A percentile compares a stretch with the other conserved stretches of the same genome.
Evolutionary conservation across 164 flowering plant genomes (phyloP).

Genomic region (Saururus chinensis): DNA sequence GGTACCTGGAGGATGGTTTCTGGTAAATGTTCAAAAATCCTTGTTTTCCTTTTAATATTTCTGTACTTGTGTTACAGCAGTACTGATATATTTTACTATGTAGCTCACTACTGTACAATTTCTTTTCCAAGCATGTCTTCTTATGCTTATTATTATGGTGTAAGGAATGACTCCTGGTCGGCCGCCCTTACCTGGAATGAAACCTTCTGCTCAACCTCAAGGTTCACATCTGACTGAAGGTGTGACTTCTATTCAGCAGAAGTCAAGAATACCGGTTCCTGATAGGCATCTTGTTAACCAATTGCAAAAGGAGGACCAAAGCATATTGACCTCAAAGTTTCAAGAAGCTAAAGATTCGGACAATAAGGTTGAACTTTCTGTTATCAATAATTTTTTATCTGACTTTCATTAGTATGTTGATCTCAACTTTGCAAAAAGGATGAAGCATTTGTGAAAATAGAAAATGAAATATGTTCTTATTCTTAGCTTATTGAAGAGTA

Average conservation of each 20-base stretch:
- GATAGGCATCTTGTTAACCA: constrained; percentile 82
- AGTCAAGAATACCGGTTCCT: constrained; percentile 64
- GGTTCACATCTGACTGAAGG: constrained; percentile 26
- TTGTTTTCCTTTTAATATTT: not conserved
- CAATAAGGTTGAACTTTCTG: constrained; percentile 41
- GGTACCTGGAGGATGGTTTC: constrained; percentile 49
- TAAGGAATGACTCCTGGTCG: constrained; percentile 41
- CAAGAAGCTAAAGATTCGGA: constrained; percentile 74
- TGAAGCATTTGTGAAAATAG: constrained; percentile 98
- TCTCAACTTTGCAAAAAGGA: not conserved
- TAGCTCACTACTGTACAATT: not conserved
- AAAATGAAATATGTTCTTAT: constrained; percentile 91
- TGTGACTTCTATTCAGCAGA: constrained; percentile 33
- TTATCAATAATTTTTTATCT: not conserved
- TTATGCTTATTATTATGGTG: constrained; percentile 38
- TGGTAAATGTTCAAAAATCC: constrained; percentile 27
- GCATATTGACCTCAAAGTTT: constrained; percentile 60
- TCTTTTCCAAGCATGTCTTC: not conserved
- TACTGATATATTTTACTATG: too few species aligned
- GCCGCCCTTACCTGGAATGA: constrained; percentile 31
- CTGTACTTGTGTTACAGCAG: too few species aligned
- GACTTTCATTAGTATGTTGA: too few species aligned
- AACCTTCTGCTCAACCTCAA: constrained; percentile 39
- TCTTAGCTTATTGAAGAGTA: constrained; percentile 80
- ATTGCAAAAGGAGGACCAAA: constrained; percentile 78